Conservation (phyloP, 2,329 filamentous ascomycete genomes). For the Microsporum ferrugineum region DNA sequence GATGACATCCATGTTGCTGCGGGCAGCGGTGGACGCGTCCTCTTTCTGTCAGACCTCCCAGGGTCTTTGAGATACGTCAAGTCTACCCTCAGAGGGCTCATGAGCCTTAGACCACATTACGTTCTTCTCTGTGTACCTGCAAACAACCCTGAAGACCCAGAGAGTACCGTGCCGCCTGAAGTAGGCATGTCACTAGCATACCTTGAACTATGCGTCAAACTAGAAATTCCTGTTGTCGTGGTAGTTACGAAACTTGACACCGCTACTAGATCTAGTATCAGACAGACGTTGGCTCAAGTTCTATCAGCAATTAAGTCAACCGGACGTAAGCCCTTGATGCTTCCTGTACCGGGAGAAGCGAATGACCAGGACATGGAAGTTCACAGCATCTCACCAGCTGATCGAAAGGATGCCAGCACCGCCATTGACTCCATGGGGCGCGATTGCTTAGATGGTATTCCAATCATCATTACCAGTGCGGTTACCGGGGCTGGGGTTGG, state of each 20-base stretch:
- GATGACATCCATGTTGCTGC: conserved; percentile 79
- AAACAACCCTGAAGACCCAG: conserved; percentile 50
- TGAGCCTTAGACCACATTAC: conserved; percentile 95
- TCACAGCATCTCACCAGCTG: conserved; percentile 44
- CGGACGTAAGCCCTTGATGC: conserved; percentile 61
- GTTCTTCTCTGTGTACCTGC: conserved; percentile 77
- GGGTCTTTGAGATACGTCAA: conserved; percentile 81
- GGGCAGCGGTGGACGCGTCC: conserved; percentile 60
- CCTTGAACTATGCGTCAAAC: conserved; percentile 70
- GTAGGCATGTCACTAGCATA: conserved; percentile 68
- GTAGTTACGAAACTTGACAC: conserved; percentile 86
- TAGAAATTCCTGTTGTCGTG: conserved; percentile 66
- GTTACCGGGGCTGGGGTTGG: conserved; percentile 74
- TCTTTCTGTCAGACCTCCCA: conserved; percentile 84
- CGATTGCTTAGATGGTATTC: conserved; percentile 48
- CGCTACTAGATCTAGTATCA: conserved; percentile 60
- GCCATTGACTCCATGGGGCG: conserved; percentile 36
- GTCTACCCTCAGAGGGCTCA: conserved; percentile 76
- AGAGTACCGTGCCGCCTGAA: conserved; percentile 32
- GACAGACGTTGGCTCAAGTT: conserved; percentile 59
- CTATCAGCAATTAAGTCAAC: conserved; percentile 66
- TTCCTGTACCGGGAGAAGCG: conserved; percentile 39
- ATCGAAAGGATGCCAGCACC: conserved; percentile 48
- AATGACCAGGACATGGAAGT: conserved; percentile 44
- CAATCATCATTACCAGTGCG: conserved; percentile 78